Evolutionary conservation across 305 asterid species (phyloP).

Genomic region (Solanum chacoense): DNA sequence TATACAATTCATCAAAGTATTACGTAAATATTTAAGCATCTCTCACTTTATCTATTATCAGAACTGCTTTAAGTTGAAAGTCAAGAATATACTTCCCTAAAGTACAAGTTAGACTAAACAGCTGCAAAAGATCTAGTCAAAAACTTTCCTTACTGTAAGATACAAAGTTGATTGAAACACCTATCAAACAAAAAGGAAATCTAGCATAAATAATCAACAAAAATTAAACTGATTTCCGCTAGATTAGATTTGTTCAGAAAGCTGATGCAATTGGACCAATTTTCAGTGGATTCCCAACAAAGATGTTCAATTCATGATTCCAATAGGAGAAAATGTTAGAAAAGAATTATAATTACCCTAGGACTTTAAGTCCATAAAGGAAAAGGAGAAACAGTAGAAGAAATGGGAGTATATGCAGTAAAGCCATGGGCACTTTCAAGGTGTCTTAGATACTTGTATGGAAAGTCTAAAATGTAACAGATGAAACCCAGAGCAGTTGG

Average conservation of each 20-base stretch:
- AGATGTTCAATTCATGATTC: neutral
- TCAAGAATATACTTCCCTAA: neutral
- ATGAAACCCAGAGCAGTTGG: neutral
- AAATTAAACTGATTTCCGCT: neutral
- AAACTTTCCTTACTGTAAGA: neutral
- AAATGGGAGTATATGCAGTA: neutral
- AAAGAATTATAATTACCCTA: neutral
- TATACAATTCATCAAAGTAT: neutral
- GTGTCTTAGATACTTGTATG: neutral
- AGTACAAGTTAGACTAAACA: neutral
- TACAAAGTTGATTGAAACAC: neutral
- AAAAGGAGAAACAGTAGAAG: neutral
- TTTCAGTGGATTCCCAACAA: neutral
- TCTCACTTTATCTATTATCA: neutral
- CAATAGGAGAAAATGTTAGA: neutral
- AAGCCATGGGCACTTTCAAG: neutral
- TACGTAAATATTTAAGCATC: neutral
- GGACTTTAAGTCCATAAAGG: neutral
- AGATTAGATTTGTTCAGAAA: neutral
- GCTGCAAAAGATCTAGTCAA: neutral
- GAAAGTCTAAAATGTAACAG: neutral
- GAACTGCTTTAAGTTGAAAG: neutral
- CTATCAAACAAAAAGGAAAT: neutral
- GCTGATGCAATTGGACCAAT: neutral
- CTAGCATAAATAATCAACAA: neutral